A percentile compares a stretch with the other conserved stretches of the same genome.
Conservation (phyloP, 768 basidiomycete genomes). For the Stropharia rugosoannulata region DNA sequence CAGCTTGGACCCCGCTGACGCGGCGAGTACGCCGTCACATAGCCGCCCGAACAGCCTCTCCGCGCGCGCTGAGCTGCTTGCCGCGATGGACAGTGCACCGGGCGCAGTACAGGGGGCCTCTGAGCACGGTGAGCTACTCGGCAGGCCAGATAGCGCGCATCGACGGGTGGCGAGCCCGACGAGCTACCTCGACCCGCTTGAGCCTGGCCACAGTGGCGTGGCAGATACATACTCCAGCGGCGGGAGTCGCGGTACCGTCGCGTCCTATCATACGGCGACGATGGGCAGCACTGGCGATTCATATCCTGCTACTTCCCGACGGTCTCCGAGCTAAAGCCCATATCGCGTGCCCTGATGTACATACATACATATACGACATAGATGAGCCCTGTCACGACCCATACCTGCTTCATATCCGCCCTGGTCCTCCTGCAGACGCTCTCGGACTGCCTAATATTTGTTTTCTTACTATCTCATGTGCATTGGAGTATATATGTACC, state of each 20-base stretch:
- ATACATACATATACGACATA: too few relatives aligned
- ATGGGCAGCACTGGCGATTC: conserved; percentile 14
- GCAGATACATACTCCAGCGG: conserved; percentile 13
- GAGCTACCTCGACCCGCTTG: conserved; percentile 11
- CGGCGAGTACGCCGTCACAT: conserved; percentile 27
- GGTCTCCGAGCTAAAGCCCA: too few relatives aligned
- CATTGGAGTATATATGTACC: too few relatives aligned
- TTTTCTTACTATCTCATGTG: too few relatives aligned
- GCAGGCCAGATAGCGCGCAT: conserved; percentile 10
- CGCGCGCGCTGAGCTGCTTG: conserved; percentile 28
- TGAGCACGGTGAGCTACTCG: conserved; percentile 35
- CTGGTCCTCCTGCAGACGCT: too few relatives aligned
- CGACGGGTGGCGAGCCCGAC: conserved; percentile 12
- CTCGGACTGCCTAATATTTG: too few relatives aligned
- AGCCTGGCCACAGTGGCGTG: not conserved
- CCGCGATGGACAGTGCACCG: conserved; percentile 10
- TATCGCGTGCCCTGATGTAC: too few relatives aligned
- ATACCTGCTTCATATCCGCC: too few relatives aligned
- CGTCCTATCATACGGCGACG: conserved; percentile 24
- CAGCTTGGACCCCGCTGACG: conserved; percentile 21
- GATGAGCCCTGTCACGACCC: too few relatives aligned
- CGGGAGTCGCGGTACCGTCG: conserved; percentile 18
- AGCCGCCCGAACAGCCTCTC: conserved; percentile 36
- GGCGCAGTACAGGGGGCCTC: conserved; percentile 13
- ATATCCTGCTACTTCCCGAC: too few relatives aligned